Conservation (phyloP, 148 eudicot species). For the Spergularia bocconei region DNA sequence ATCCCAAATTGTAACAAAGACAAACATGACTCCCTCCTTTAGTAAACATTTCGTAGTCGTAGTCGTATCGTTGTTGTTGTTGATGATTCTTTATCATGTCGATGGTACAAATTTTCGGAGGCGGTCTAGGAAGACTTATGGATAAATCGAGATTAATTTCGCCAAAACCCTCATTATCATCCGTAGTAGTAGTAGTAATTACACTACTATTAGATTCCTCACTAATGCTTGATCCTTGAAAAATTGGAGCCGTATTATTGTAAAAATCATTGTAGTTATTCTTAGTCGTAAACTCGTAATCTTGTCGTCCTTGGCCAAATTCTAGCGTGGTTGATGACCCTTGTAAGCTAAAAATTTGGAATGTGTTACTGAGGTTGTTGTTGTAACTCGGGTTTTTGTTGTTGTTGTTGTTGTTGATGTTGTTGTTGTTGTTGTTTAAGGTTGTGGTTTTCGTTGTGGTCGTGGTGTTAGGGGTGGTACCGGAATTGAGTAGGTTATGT, state of each 20-base stretch:
- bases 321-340: conserved; percentile 33
- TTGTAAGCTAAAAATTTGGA: conserved; percentile 32
- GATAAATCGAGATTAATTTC: conserved; percentile 33
- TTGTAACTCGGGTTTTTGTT: neutral
- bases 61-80: conserved; percentile 13
- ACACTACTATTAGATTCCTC: conserved; percentile 39
- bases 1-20: conserved; percentile 31
- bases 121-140: conserved; percentile 25
- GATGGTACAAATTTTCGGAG: conserved; percentile 1
- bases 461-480: neutral
- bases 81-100: neutral
- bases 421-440: neutral
- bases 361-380: conserved; percentile 1
- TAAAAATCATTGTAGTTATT: neutral
- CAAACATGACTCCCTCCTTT: conserved; percentile 22
- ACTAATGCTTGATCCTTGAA: conserved; percentile 14
- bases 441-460: neutral
- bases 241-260: neutral
- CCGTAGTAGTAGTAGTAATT: conserved; percentile 11
- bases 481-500: conserved; percentile 23
- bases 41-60: neutral
- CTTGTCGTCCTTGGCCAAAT: conserved; percentile 15
- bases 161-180: conserved; percentile 19
- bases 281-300: conserved; percentile 3
- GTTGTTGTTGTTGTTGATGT: neutral